A percentile compares a stretch with the other conserved stretches of the same genome.
phyloP scores from a whole-genome alignment of 495 filamentous ascomycete genomes.

The Penicillium maclennaniae region DNA sequence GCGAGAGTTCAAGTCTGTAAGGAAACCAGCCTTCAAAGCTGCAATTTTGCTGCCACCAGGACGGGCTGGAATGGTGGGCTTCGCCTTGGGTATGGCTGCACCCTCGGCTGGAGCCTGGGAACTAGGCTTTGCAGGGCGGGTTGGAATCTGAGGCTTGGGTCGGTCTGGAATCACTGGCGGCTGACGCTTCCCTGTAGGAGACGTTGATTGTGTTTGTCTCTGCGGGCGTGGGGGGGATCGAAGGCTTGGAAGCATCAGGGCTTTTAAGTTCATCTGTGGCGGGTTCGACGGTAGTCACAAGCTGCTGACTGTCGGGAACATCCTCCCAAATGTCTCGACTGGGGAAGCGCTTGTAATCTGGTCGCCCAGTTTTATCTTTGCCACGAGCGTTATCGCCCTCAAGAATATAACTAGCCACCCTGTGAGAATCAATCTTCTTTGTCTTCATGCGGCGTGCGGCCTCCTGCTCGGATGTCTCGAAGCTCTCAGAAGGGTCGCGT shows the following conservation, averaged over 20 bases:
- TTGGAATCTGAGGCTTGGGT: constrained; percentile 77
- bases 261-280: constrained; percentile 45
- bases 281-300: constrained; percentile 76
- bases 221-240: constrained; percentile 41
- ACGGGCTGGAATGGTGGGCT: constrained; percentile 76
- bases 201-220: constrained; percentile 38
- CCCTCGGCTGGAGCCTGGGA: constrained; percentile 34
- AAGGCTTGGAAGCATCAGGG: constrained; percentile 39
- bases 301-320: constrained; percentile 73
- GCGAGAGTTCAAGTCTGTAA: constrained; percentile 83
- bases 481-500: constrained; percentile 26
- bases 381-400: constrained; percentile 23
- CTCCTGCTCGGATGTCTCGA: constrained; percentile 58
- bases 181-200: constrained; percentile 44
- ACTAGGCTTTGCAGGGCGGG: constrained; percentile 59
- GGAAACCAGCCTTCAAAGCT: constrained; percentile 82
- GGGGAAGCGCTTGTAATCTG: constrained; percentile 71
- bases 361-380: constrained; percentile 43
- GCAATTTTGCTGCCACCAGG: constrained; percentile 82
- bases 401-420: constrained; percentile 41
- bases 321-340: constrained; percentile 98
- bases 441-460: constrained; percentile 46
- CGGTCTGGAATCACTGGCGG: constrained; percentile 60
- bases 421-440: constrained; percentile 43
- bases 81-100: constrained; percentile 49